Evolutionary conservation across 805 yeast genomes (phyloP).

Genomic region (Wickerhamomyces chaumierensis): DNA sequence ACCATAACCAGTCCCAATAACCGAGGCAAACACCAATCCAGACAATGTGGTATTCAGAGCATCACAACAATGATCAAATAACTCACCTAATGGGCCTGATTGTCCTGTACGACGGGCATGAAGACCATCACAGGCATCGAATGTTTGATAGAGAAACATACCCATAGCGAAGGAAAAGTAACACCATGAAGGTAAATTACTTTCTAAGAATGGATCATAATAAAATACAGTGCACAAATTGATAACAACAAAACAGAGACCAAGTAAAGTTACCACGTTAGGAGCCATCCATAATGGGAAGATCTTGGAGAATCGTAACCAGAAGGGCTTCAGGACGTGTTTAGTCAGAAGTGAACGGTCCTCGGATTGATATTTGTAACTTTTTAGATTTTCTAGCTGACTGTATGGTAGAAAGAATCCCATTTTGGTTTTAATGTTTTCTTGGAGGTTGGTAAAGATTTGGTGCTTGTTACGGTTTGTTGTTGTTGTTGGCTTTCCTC

Average conservation of each 20-base stretch:
- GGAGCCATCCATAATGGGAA: conserved; percentile 92
- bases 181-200: conserved; percentile 62
- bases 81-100: conserved; percentile 87
- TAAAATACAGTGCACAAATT: conserved; percentile 57
- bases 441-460: too few relatives aligned
- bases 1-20: conserved; percentile 65
- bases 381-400: conserved; percentile 38
- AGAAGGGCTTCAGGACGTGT: conserved; percentile 70
- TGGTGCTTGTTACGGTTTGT: too few relatives aligned
- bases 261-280: conserved; percentile 74
- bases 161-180: conserved; percentile 72
- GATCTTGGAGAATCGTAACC: conserved; percentile 58
- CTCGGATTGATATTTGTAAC: conserved; percentile 51
- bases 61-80: conserved; percentile 83
- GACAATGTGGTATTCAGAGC: conserved; percentile 74
- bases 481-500: too few relatives aligned
- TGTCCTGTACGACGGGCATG: conserved; percentile 96
- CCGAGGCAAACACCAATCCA: conserved; percentile 61
- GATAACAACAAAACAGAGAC: conserved; percentile 57
- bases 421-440: too few relatives aligned
- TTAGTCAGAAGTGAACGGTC: conserved; percentile 74
- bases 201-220: conserved; percentile 57
- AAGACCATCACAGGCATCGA: conserved; percentile 92
- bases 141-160: conserved; percentile 82
- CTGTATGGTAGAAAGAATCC: conserved; percentile 52